phyloP scores from a whole-genome alignment of 441 rosid genomes.

The Geranium incanum region DNA sequence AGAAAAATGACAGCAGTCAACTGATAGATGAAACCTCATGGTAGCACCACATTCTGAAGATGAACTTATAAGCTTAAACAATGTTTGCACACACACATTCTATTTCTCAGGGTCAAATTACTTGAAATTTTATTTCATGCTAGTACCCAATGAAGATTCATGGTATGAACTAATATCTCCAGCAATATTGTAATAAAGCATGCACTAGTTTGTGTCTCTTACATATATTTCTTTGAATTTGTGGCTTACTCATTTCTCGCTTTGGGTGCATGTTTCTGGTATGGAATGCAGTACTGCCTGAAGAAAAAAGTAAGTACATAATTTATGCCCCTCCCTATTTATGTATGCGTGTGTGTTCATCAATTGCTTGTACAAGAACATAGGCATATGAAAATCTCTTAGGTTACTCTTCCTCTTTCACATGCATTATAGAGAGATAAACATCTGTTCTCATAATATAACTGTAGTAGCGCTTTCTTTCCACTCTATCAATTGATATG shows the following conservation, averaged over 20 bases:
- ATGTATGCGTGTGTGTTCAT: conserved; percentile 1
- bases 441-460: neutral
- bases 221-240: neutral
- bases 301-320: conserved; percentile 75
- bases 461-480: neutral
- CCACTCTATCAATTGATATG: neutral
- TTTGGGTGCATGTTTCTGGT: conserved; percentile 32
- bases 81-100: too few relatives aligned
- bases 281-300: conserved; percentile 69
- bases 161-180: neutral
- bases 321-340: conserved; percentile 10
- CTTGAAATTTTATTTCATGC: neutral
- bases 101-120: neutral
- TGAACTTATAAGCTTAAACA: too few relatives aligned
- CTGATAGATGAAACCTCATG: neutral
- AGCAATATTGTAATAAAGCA: neutral
- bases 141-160: neutral
- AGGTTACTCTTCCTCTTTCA: neutral
- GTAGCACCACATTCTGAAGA: neutral
- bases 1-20: neutral
- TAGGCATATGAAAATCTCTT: conserved; percentile 4
- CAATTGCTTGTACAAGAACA: conserved; percentile 7
- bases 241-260: conserved; percentile 11
- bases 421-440: neutral
- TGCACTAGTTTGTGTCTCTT: neutral